These are phyloP conservation scores for Coffea canephora DNA, from an alignment of 257 asterid genomes.

Conservation along the genomic window DNA sequence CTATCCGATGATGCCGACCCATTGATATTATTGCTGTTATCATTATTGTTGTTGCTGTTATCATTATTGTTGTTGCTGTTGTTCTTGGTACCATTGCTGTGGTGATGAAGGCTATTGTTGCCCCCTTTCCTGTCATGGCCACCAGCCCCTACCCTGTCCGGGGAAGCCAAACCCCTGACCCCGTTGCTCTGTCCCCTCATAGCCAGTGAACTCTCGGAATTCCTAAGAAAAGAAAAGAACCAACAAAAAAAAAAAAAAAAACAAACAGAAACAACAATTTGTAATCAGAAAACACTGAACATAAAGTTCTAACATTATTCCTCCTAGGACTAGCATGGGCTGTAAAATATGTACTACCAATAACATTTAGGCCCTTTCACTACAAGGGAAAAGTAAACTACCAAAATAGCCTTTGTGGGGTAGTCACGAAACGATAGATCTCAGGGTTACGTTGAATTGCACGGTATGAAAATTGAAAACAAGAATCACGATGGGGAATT, in stretches of 20 bases:
- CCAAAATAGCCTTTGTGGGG: constrained; percentile 48
- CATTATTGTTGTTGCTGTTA: constrained; percentile 14
- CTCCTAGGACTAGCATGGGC: not conserved
- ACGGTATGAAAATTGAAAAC: not conserved
- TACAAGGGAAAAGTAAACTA: constrained; percentile 13
- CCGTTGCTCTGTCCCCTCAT: constrained; percentile 58
- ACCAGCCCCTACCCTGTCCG: constrained; percentile 33
- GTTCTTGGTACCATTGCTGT: constrained; percentile 12
- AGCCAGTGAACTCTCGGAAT: constrained; percentile 44
- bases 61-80: constrained; percentile 15
- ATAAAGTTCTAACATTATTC: not conserved
- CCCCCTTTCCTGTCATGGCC: constrained; percentile 29
- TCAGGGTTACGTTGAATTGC: constrained; percentile 2
- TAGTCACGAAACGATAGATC: constrained; percentile 41
- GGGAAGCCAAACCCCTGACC: constrained; percentile 41
- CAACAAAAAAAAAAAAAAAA: not conserved
- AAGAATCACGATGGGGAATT: constrained; percentile 15
- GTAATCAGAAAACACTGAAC: not conserved
- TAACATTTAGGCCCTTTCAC: not conserved
- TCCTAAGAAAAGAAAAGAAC: constrained; percentile 35
- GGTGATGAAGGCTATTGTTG: constrained; percentile 20
- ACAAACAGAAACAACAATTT: constrained; percentile 10
- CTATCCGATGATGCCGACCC: constrained; percentile 79
- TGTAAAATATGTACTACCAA: not conserved
- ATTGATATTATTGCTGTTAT: constrained; percentile 28